These are phyloP conservation scores for Xerocomellus chrysenteron DNA, from an alignment of 768 basidiomycete species.

Conservation along the genomic window DNA sequence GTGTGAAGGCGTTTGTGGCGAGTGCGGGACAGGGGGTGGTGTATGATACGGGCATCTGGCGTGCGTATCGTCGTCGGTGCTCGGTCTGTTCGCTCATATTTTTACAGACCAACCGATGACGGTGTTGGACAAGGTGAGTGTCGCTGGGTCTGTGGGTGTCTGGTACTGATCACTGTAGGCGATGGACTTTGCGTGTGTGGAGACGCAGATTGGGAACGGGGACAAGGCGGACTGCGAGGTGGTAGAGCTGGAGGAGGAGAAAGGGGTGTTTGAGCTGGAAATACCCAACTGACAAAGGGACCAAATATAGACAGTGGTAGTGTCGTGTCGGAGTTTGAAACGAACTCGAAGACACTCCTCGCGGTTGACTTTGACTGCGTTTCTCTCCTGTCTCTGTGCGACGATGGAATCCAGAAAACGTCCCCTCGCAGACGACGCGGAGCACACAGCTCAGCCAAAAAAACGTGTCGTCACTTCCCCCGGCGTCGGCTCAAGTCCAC, in stretches of 20 bases:
- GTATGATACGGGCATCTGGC: slow-evolving; percentile 86
- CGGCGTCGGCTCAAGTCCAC: slow-evolving; percentile 50
- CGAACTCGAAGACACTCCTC: slow-evolving; percentile 7
- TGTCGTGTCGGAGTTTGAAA: slow-evolving; percentile 30
- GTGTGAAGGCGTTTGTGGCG: slow-evolving; percentile 80
- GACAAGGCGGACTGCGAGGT: slow-evolving; percentile 84
- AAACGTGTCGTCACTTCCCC: slow-evolving; percentile 50
- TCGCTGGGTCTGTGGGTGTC: neutral
- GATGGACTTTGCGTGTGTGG: slow-evolving; percentile 85
- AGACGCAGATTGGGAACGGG: slow-evolving; percentile 88
- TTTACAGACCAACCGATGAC: slow-evolving; percentile 88
- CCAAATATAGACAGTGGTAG: too few relatives aligned
- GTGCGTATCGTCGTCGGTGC: slow-evolving; percentile 49
- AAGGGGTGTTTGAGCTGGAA: neutral
- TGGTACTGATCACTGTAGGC: slow-evolving; percentile 36
- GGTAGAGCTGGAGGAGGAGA: slow-evolving; percentile 42
- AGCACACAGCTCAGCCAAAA: slow-evolving; percentile 45
- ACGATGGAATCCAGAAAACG: slow-evolving; percentile 63
- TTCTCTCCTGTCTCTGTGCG: slow-evolving; percentile 15
- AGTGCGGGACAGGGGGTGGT: slow-evolving; percentile 80
- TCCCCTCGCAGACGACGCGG: slow-evolving; percentile 51
- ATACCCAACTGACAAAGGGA: neutral
- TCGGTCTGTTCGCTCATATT: slow-evolving; percentile 1
- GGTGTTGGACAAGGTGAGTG: slow-evolving; percentile 63
- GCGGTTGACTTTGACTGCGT: slow-evolving; percentile 10